Conservation (phyloP, 108 stramenopile genomes). For the Asterionellopsis glacialis region DNA sequence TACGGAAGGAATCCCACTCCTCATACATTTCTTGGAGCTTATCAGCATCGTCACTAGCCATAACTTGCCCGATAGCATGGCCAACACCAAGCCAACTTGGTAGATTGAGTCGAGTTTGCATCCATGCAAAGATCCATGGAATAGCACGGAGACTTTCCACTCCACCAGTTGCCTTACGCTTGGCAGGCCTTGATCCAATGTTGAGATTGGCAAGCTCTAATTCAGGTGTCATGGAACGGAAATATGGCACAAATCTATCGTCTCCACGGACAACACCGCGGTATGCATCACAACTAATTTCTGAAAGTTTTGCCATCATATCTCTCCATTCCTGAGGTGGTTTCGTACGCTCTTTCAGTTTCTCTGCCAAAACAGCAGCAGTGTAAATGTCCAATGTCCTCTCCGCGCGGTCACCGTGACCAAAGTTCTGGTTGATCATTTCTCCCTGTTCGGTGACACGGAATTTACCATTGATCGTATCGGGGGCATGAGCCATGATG, state of each 20-base stretch:
- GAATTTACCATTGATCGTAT: slow-evolving; percentile 95
- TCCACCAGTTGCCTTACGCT: slow-evolving; percentile 91
- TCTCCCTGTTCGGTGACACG: slow-evolving; percentile 99
- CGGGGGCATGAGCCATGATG: slow-evolving; percentile 83
- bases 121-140: slow-evolving; percentile 99
- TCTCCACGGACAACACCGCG: slow-evolving; percentile 82
- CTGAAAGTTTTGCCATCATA: slow-evolving; percentile 81
- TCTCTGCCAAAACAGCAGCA: slow-evolving; percentile 89
- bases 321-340: slow-evolving; percentile 73
- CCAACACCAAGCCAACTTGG: slow-evolving; percentile 97
- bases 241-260: slow-evolving; percentile 94
- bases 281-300: slow-evolving; percentile 87
- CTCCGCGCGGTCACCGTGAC: slow-evolving; percentile 80
- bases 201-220: slow-evolving; percentile 86
- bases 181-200: slow-evolving; percentile 96
- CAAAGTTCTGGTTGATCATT: slow-evolving; percentile 98
- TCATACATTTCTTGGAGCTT: slow-evolving; percentile 83
- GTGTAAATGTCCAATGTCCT: slow-evolving; percentile 95
- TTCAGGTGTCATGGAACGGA: slow-evolving; percentile 96
- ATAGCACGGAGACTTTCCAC: slow-evolving; percentile 94
- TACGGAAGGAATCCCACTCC: slow-evolving; percentile 88
- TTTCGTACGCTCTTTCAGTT: slow-evolving; percentile 41
- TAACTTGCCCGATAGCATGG: slow-evolving; percentile 66
- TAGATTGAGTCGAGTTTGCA: slow-evolving; percentile 91
- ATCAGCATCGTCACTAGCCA: slow-evolving; percentile 43